Evolutionary conservation across 2,329 filamentous ascomycete species (phyloP).

Genomic region (Diaporthe sp.): DNA sequence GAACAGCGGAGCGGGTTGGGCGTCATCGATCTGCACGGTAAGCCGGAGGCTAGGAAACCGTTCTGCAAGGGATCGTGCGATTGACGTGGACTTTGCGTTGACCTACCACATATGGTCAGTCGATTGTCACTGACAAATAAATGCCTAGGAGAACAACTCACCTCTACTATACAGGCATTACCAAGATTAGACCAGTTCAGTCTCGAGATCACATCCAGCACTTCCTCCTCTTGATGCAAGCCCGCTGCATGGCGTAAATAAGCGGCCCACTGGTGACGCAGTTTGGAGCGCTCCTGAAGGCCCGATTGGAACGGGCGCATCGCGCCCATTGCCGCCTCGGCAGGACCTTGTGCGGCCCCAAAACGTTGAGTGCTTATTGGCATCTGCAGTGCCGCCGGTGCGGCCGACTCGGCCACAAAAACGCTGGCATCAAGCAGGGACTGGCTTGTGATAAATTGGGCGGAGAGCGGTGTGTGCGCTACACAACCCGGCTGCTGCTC

Average conservation of each 20-base stretch:
- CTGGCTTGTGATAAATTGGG: slow-evolving; percentile 47
- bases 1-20: background rate
- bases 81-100: slow-evolving; percentile 1
- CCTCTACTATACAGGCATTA: background rate
- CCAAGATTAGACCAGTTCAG: slow-evolving; percentile 42
- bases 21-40: slow-evolving; percentile 39
- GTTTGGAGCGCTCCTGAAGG: slow-evolving; percentile 39
- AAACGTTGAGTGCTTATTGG: slow-evolving; percentile 38
- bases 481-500: slow-evolving; percentile 46
- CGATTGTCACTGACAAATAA: no score
- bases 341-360: background rate
- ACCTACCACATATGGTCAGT: background rate
- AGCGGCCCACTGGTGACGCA: slow-evolving; percentile 46
- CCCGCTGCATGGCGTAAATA: slow-evolving; percentile 39
- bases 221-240: slow-evolving; percentile 35
- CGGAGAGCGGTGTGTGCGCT: slow-evolving; percentile 51
- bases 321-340: slow-evolving; percentile 31
- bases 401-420: slow-evolving; percentile 49
- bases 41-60: background rate
- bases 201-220: slow-evolving; percentile 40
- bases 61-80: slow-evolving; percentile 5
- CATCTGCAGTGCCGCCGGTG: slow-evolving; percentile 50
- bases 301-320: slow-evolving; percentile 30
- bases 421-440: slow-evolving; percentile 49
- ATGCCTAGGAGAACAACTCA: background rate